Conservation (phyloP, 441 rosid species). For the Jatropha podagrica region DNA sequence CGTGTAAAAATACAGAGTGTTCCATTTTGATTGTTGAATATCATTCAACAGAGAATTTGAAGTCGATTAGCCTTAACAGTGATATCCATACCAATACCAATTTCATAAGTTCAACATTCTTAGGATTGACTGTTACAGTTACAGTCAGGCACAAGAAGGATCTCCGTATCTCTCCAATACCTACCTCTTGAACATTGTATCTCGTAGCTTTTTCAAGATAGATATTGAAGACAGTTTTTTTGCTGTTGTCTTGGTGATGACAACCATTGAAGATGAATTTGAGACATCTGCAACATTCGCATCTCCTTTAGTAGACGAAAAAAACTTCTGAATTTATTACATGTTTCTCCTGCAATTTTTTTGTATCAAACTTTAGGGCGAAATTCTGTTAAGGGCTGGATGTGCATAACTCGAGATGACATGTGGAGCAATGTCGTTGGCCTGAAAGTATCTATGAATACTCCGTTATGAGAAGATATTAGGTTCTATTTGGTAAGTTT, state of each 20-base stretch:
- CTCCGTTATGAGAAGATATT: slow-evolving; percentile 7
- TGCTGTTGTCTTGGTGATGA: too few relatives aligned
- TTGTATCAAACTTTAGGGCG: not conserved
- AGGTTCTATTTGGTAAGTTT: too few relatives aligned
- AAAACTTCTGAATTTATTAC: not conserved
- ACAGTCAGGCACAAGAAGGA: not conserved
- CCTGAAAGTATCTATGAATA: not conserved
- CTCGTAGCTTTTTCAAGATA: too few relatives aligned
- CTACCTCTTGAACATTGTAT: too few relatives aligned
- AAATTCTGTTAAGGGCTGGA: not conserved
- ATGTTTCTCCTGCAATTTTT: not conserved
- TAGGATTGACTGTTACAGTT: not conserved
- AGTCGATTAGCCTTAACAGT: not conserved
- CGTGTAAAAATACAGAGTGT: not conserved
- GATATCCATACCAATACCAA: not conserved
- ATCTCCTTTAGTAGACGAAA: not conserved
- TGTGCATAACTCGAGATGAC: not conserved
- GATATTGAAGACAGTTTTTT: too few relatives aligned
- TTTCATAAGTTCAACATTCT: not conserved
- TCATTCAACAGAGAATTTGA: not conserved
- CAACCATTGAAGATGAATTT: not conserved
- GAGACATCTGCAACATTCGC: not conserved
- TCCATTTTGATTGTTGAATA: not conserved
- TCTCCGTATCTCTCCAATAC: too few relatives aligned
- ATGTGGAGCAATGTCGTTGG: not conserved